These are phyloP conservation scores for Plasmodium billcollinsi DNA, from an alignment of 169 alveolate species.

Conservation along the genomic window DNA sequence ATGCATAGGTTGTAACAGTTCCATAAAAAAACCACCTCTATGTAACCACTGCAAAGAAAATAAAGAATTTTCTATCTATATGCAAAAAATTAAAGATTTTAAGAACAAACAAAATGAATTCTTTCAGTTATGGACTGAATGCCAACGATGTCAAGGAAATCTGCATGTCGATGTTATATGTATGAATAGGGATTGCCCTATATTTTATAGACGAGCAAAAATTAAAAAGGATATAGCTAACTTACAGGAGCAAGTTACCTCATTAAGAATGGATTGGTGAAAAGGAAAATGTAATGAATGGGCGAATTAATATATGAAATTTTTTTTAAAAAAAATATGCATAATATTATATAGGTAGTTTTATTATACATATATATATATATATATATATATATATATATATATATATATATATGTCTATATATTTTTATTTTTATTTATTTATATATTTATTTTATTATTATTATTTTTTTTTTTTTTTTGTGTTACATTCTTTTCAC, in stretches of 20 bases:
- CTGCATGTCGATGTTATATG: conserved; percentile 96
- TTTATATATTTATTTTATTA: neutral
- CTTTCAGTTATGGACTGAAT: conserved; percentile 97
- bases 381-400: neutral
- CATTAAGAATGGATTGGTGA: conserved; percentile 77
- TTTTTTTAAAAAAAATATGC: neutral
- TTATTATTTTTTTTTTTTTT: too few species aligned
- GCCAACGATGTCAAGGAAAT: conserved; percentile 98
- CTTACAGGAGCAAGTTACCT: conserved; percentile 82
- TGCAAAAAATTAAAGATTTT: conserved; percentile 89
- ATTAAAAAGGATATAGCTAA: conserved; percentile 92
- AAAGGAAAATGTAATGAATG: too few species aligned
- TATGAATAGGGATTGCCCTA: conserved; percentile 98
- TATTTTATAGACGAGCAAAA: conserved; percentile 97
- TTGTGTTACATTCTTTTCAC: too few species aligned
- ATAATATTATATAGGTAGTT: neutral
- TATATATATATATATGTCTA: neutral
- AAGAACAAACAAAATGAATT: conserved; percentile 92
- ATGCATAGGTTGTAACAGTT: conserved; percentile 95
- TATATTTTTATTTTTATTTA: neutral
- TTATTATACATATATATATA: neutral
- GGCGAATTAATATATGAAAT: too few species aligned
- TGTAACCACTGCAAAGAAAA: conserved; percentile 83
- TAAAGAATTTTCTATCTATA: conserved; percentile 80
- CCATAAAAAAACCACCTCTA: conserved; percentile 84